These are phyloP conservation scores for Leptodontidium sp. DNA, from an alignment of 2,329 filamentous ascomycete genomes.

Conservation along the genomic window DNA sequence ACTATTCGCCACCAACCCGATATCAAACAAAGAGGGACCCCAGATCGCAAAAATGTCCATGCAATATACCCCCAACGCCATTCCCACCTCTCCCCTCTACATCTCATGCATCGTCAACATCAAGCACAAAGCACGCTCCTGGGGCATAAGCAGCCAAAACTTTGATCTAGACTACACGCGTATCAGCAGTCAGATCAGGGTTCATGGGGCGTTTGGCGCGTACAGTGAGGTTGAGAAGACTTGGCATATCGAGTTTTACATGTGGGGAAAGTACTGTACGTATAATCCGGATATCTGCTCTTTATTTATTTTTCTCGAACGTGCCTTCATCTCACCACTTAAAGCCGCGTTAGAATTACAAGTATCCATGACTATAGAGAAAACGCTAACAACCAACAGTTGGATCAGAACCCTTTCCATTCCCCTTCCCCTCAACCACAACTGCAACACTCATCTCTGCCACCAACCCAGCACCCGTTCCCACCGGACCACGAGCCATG, in stretches of 20 bases:
- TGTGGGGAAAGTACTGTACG: slow-evolving; percentile 12
- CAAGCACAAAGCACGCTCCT: slow-evolving; percentile 18
- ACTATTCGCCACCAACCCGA: background rate
- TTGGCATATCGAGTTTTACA: slow-evolving; percentile 21
- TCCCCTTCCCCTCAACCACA: slow-evolving; percentile 19
- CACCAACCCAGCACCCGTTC: slow-evolving; percentile 14
- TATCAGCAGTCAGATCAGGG: slow-evolving; percentile 13
- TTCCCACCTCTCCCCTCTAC: background rate
- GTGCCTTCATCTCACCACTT: background rate
- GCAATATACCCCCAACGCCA: background rate
- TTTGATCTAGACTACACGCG: slow-evolving; percentile 6
- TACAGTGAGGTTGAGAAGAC: slow-evolving; percentile 15
- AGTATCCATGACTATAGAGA: too few species aligned
- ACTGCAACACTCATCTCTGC: background rate
- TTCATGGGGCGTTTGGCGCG: slow-evolving; percentile 14
- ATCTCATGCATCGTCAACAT: slow-evolving; percentile 16
- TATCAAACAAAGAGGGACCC: background rate
- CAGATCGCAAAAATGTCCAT: background rate
- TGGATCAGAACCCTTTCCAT: slow-evolving; percentile 14
- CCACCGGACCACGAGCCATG: slow-evolving; percentile 1
- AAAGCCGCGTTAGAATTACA: background rate
- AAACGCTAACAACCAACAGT: slow-evolving; percentile 11
- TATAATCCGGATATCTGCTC: background rate
- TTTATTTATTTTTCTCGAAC: background rate
- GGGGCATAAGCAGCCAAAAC: background rate